These are phyloP conservation scores for Malassezia furfur DNA, from an alignment of 1,284 basidiomycete genomes.

Conservation along the genomic window DNA sequence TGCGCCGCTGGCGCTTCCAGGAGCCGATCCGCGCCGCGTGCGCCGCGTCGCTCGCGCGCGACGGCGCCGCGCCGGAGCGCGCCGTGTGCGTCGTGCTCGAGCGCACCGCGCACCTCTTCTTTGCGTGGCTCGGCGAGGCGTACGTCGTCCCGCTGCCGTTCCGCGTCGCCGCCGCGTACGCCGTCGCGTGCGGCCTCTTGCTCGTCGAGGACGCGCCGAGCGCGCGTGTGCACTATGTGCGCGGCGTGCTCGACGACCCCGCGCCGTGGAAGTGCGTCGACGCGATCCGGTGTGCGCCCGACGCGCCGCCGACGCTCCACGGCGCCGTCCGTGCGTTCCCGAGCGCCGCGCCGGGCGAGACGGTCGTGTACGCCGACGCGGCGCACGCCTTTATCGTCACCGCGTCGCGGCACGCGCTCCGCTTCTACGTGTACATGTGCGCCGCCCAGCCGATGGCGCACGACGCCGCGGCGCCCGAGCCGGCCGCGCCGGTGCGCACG, in stretches of 20 bases:
- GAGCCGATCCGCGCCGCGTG: conserved; percentile 13
- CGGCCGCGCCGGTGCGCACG: conserved; percentile 3
- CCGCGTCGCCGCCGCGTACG: conserved; percentile 23
- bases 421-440: conserved; percentile 25
- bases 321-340: conserved; percentile 21
- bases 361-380: conserved; percentile 20
- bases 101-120: conserved; percentile 27
- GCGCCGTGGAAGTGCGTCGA: conserved; percentile 7
- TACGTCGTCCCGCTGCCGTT: conserved; percentile 28
- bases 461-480: background rate
- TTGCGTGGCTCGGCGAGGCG: conserved; percentile 28
- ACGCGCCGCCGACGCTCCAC: conserved; percentile 14
- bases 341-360: conserved; percentile 21
- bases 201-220: conserved; percentile 18
- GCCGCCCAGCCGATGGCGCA: conserved; percentile 18
- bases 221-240: conserved; percentile 34
- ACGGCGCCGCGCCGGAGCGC: conserved; percentile 1
- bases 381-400: conserved; percentile 23
- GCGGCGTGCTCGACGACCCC: conserved; percentile 30
- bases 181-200: conserved; percentile 27
- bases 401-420: conserved; percentile 15
- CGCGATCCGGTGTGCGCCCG: background rate
- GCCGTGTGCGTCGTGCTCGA: conserved; percentile 38
- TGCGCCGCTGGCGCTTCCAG: background rate
- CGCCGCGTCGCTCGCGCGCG: background rate